A percentile compares a stretch with the other conserved stretches of the same genome.
Conservation (phyloP, 192 early-diverging fungal genomes). For the Kickxella alabastrina region DNA sequence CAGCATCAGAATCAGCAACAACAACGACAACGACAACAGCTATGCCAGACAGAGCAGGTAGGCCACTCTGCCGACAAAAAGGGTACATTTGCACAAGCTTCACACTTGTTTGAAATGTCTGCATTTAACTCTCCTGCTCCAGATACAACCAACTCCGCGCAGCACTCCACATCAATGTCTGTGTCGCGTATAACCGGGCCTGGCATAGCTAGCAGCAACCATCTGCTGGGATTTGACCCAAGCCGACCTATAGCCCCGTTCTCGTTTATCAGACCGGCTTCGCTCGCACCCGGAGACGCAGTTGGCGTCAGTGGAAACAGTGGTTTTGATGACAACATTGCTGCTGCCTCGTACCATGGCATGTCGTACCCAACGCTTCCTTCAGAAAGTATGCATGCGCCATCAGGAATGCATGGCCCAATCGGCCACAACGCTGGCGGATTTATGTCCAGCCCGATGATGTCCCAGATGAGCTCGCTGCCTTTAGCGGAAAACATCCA, state of each 20-base stretch:
- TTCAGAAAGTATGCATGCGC: background rate
- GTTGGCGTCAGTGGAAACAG: background rate
- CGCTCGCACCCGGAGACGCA: background rate
- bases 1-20: conserved; percentile 6
- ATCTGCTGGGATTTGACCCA: conserved; percentile 3
- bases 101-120: conserved; percentile 28
- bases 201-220: background rate
- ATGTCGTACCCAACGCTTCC: background rate
- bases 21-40: background rate
- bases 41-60: background rate
- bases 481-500: conserved; percentile 6
- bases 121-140: conserved; percentile 5
- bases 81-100: background rate
- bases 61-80: conserved; percentile 3
- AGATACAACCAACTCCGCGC: background rate
- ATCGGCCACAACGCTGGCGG: conserved; percentile 5
- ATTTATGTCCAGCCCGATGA: conserved; percentile 18
- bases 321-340: background rate
- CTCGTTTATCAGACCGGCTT: background rate
- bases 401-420: background rate
- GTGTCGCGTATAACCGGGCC: background rate
- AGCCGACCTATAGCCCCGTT: background rate
- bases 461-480: conserved; percentile 7
- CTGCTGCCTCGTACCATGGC: background rate
- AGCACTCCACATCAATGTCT: background rate